phyloP scores from a whole-genome alignment of 139 green algal genomes.

The Chlorokybus atmophyticus region DNA sequence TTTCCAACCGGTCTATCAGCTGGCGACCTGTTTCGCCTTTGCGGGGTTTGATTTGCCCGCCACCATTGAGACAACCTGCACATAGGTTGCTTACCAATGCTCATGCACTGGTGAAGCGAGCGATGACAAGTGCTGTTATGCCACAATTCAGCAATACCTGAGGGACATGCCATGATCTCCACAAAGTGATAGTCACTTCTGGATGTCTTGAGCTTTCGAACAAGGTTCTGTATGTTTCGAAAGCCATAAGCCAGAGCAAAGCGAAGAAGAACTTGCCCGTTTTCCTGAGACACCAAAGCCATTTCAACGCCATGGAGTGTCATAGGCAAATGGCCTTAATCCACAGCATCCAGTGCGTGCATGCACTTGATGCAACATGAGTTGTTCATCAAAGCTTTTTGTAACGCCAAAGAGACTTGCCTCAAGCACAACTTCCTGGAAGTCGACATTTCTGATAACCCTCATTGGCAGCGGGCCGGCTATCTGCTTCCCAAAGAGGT shows the following conservation, averaged over 20 bases:
- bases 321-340: conserved; percentile 8
- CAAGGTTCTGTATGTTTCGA: conserved; percentile 89
- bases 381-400: no score
- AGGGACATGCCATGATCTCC: conserved; percentile 94
- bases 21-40: conserved; percentile 29
- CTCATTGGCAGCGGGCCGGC: conserved; percentile 39
- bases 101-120: no score
- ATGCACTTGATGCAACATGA: no score
- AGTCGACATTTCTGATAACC: conserved; percentile 55
- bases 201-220: conserved; percentile 67
- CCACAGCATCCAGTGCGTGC: conserved; percentile 1
- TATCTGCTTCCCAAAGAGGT: conserved; percentile 53
- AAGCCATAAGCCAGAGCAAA: conserved; percentile 83
- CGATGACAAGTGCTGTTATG: no score
- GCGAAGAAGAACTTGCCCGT: conserved; percentile 42
- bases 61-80: conserved; percentile 83
- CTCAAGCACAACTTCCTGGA: conserved; percentile 40
- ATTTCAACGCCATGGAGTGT: no score
- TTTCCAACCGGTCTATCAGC: conserved; percentile 42
- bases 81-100: no score
- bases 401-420: conserved; percentile 9
- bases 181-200: conserved; percentile 79
- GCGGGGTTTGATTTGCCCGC: conserved; percentile 62
- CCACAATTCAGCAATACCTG: no score
- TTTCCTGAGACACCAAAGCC: no score